phyloP scores from a whole-genome alignment of 768 basidiomycete genomes.

The Lyophyllum decastes region DNA sequence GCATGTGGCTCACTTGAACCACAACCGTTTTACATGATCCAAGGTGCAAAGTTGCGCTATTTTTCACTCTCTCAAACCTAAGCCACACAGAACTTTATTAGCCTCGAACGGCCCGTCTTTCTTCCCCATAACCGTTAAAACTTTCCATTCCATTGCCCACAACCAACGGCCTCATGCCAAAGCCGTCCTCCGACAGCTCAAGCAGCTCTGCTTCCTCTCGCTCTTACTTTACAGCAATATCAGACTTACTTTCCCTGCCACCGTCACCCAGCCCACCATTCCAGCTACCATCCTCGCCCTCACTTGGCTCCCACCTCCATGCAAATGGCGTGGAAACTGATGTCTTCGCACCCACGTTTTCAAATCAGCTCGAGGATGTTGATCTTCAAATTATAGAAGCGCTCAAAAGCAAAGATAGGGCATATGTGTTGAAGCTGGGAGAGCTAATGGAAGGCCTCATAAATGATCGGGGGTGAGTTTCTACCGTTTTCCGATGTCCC shows the following conservation, averaged over 20 bases:
- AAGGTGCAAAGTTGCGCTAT: too few relatives aligned
- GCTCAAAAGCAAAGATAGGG: conserved; percentile 83
- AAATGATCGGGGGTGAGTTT: conserved; percentile 66
- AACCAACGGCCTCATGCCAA: background rate
- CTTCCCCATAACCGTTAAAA: background rate
- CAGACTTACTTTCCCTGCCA: conserved; percentile 16
- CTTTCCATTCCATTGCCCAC: background rate
- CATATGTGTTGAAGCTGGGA: conserved; percentile 87
- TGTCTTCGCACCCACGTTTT: conserved; percentile 10
- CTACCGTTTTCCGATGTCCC: background rate
- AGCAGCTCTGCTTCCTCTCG: conserved; percentile 13
- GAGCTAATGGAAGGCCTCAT: conserved; percentile 84
- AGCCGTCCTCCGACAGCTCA: conserved; percentile 11
- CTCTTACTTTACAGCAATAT: conserved; percentile 14
- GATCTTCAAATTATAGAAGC: conserved; percentile 86
- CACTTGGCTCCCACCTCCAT: conserved; percentile 24
- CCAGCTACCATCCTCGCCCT: conserved; percentile 18
- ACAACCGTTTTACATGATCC: too few relatives aligned
- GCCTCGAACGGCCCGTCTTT: conserved; percentile 11
- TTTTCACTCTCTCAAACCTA: too few relatives aligned
- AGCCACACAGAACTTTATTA: too few relatives aligned
- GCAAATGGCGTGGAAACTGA: conserved; percentile 21
- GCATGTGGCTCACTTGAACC: too few relatives aligned
- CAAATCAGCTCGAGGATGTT: conserved; percentile 43
- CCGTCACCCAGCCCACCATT: conserved; percentile 16